Conservation (phyloP, 495 filamentous ascomycete species). For the Platismatia glauca region DNA sequence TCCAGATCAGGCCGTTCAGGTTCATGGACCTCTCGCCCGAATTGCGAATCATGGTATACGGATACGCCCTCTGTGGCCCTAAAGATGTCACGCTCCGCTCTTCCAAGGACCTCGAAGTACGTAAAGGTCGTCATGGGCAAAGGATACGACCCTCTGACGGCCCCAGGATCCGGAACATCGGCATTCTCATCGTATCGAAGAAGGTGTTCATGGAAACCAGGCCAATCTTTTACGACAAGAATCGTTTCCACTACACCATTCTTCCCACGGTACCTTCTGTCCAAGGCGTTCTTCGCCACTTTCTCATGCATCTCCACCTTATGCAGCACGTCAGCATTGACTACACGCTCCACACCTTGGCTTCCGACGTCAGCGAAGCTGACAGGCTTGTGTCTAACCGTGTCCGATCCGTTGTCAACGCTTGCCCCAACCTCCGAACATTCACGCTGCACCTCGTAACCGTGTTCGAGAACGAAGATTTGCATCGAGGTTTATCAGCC, state of each 20-base stretch:
- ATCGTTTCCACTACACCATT: background rate
- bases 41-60: too few relatives aligned
- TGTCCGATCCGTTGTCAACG: background rate
- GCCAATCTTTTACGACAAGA: background rate
- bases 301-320: background rate
- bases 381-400: too few relatives aligned
- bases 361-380: too few relatives aligned
- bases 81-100: background rate
- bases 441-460: background rate
- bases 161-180: background rate
- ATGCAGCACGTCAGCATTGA: background rate
- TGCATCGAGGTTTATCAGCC: background rate
- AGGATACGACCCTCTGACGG: background rate
- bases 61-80: background rate
- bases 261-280: background rate
- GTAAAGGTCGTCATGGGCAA: background rate
- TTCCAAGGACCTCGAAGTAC: background rate
- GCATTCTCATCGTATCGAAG: background rate
- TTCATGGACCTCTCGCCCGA: background rate
- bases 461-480: background rate
- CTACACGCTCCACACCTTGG: background rate
- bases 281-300: background rate
- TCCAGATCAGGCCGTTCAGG: background rate
- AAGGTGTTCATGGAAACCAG: background rate
- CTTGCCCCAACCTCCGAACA: background rate